Percentiles rank a stretch among this genome's conserved stretches.
These are phyloP conservation scores for Danielia reshetovae DNA, from an alignment of 805 yeast genomes.

Conservation along the genomic window DNA sequence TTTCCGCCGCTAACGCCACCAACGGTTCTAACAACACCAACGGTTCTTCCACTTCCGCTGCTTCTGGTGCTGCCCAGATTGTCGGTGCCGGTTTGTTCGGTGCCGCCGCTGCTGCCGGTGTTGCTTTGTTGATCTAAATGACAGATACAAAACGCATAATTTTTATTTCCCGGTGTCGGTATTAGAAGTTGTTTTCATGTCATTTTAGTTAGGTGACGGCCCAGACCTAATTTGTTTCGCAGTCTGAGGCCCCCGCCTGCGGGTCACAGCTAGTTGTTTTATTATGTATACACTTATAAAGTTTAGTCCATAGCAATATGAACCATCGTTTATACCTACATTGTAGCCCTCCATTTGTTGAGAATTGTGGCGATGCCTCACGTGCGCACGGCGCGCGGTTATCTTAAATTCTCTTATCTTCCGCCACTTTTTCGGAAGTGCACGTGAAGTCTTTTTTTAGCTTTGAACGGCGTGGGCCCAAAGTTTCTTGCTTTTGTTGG, in stretches of 20 bases:
- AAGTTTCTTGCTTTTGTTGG: too few relatives aligned
- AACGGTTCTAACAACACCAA: conserved; percentile 12
- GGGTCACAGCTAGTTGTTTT: conserved; percentile 5
- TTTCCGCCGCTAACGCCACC: conserved; percentile 30
- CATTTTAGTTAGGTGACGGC: conserved; percentile 7
- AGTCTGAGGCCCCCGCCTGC: not conserved
- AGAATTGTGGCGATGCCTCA: too few relatives aligned
- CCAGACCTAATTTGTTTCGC: conserved; percentile 4
- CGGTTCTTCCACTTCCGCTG: conserved; percentile 21
- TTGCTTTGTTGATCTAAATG: conserved; percentile 37
- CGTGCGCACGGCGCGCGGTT: too few relatives aligned
- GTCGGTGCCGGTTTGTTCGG: conserved; percentile 30
- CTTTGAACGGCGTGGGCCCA: too few relatives aligned
- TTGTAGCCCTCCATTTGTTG: too few relatives aligned
- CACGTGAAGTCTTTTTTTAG: too few relatives aligned
- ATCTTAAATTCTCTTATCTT: too few relatives aligned
- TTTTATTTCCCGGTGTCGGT: conserved; percentile 8
- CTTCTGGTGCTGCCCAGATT: conserved; percentile 31
- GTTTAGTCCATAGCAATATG: not conserved
- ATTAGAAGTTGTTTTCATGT: conserved; percentile 5
- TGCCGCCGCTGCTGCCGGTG: conserved; percentile 29
- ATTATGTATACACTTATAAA: conserved; percentile 1
- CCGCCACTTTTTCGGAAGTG: too few relatives aligned
- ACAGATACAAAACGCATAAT: conserved; percentile 2
- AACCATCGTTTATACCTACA: too few relatives aligned